These are phyloP conservation scores for Aspergillus sp. DNA, from an alignment of 2,329 filamentous ascomycete species.

Conservation along the genomic window DNA sequence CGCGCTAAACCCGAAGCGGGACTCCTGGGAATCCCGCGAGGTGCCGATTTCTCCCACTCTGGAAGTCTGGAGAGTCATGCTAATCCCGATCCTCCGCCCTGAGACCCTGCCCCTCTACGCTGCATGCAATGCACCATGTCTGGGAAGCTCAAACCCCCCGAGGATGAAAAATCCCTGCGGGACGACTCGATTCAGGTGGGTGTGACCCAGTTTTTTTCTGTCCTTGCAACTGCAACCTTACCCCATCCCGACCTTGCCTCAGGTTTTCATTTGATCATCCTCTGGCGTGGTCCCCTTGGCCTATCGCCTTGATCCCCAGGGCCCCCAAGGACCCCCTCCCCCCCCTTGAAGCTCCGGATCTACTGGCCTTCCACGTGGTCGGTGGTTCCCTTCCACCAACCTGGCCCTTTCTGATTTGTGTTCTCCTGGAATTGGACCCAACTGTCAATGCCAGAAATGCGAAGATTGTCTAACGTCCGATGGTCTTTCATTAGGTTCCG, in stretches of 20 bases:
- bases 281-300: background rate
- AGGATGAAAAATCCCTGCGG: conserved; percentile 1
- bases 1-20: background rate
- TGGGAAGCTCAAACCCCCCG: background rate
- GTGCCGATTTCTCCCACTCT: background rate
- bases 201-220: background rate
- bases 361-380: background rate
- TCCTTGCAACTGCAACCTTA: background rate
- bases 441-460: background rate
- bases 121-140: background rate
- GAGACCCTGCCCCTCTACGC: background rate
- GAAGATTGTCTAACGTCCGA: background rate
- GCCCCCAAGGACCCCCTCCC: no score
- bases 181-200: conserved; percentile 2
- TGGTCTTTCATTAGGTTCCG: conserved; percentile 11
- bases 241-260: background rate
- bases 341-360: background rate
- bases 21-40: background rate
- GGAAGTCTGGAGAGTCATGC: background rate
- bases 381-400: background rate
- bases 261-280: background rate
- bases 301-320: background rate
- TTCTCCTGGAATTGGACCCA: background rate
- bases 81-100: background rate
- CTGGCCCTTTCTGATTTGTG: background rate